A percentile compares a stretch with the other conserved stretches of the same genome.
phyloP scores from a whole-genome alignment of 768 basidiomycete genomes.

The Butyriboletus loyo region DNA sequence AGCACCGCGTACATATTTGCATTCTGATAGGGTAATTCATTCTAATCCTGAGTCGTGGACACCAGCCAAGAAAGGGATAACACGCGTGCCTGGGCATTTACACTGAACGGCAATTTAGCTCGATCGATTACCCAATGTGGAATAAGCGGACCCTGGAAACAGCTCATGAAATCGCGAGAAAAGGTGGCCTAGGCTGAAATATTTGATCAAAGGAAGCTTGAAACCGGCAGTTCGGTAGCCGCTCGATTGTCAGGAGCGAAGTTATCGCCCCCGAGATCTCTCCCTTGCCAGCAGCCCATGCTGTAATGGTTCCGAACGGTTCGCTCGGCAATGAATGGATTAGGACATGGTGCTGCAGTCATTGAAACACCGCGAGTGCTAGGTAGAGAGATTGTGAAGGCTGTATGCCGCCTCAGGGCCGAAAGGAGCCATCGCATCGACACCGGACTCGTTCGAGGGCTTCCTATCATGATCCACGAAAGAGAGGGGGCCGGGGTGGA shows the following conservation, averaged over 20 bases:
- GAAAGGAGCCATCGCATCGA: not conserved
- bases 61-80: conserved; percentile 21
- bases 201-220: conserved; percentile 28
- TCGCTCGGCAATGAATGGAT: conserved; percentile 28
- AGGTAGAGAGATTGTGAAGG: conserved; percentile 11
- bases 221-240: conserved; percentile 29
- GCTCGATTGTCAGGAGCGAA: conserved; percentile 33
- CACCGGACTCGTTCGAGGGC: no score
- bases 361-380: conserved; percentile 22
- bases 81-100: conserved; percentile 20
- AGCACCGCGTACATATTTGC: conserved; percentile 20
- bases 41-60: conserved; percentile 12
- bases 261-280: conserved; percentile 35
- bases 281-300: conserved; percentile 26
- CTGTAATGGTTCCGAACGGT: conserved; percentile 29
- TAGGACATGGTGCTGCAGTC: conserved; percentile 15
- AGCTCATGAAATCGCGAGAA: conserved; percentile 27
- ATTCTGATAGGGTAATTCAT: conserved; percentile 27
- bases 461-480: conserved; percentile 29
- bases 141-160: conserved; percentile 34
- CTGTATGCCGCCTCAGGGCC: conserved; percentile 13
- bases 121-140: conserved; percentile 23
- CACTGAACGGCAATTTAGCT: conserved; percentile 23
- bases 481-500: conserved; percentile 5
- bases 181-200: conserved; percentile 26